Evolutionary conservation across 768 basidiomycete species (phyloP), one percentile per base, ranked within the genome.

Genomic region (Cubamyces sp.): DNA sequence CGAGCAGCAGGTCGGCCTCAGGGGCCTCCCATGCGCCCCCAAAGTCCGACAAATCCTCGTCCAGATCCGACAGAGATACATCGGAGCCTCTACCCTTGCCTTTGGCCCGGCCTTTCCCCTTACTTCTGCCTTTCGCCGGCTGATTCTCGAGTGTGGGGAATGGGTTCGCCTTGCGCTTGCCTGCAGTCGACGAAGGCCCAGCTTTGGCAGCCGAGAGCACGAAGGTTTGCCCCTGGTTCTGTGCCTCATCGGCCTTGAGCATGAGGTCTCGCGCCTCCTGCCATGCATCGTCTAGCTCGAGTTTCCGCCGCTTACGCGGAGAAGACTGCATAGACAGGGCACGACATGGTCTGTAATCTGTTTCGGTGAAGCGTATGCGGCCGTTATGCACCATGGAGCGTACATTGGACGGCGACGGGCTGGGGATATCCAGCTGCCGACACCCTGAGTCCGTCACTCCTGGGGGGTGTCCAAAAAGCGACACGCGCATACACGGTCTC

Each of bases 211-310:
- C 25, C 19, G 18, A 40, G 18, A 47, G 61, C 15, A 80, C 68
- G 6, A 78, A 77, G 0, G 84, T 84, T 45, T 86, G 69, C 26
- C 81, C 83, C 53, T 85, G 82, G 21, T 79, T 73, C 16, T 80
- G 78, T 5, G 78, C 78, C 28, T 76, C 70, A 12, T 79, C 74
- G 5, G 74, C 79, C 40, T 73, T 64, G n/a, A 81, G 71, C 75
- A 85, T 78, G 18, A 76, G 71, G 41, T 76, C 72, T 3, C 83
- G 75, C 1, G 87, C 87, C 30, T 70, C 71, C 18, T 73, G 68
- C 87, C 87, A 88, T 30, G 70, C 73, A 5, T 69, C 64, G 57
- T 77, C 74, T 23, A 79, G 19, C 9, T 63, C 64, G 1, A 74
- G 60, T 47, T 83, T 82, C 50, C 67, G 77, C 68, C 77, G 83